Evolutionary conservation across 371 early-diverging fungal species (phyloP).

Genomic region (Mucor sp.): DNA sequence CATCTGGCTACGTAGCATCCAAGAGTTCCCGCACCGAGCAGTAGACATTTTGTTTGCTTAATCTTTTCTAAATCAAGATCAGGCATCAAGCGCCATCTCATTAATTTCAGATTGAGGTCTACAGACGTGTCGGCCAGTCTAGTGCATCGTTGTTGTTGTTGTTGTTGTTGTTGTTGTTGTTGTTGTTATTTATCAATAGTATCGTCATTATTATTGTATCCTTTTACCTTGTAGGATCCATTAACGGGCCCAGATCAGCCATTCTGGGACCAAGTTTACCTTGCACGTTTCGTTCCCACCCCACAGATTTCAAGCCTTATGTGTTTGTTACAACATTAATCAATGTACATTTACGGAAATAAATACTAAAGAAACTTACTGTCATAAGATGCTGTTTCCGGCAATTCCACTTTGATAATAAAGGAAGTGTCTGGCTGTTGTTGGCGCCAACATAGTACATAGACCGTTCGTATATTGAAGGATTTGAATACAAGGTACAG

Average conservation of each 20-base stretch:
- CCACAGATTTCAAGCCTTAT: conserved; percentile 65
- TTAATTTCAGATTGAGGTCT: conserved; percentile 91
- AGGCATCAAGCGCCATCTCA: conserved; percentile 94
- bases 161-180: background rate
- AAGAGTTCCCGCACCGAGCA: conserved; percentile 95
- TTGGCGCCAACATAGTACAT: conserved; percentile 80
- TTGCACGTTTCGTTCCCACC: conserved; percentile 89
- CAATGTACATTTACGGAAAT: conserved; percentile 6
- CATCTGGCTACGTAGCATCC: conserved; percentile 92
- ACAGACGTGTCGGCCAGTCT: conserved; percentile 87
- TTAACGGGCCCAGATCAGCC: conserved; percentile 81
- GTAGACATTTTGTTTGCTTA: conserved; percentile 72
- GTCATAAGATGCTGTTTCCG: conserved; percentile 12
- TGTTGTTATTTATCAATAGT: background rate
- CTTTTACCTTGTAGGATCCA: conserved; percentile 65
- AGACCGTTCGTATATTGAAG: conserved; percentile 47
- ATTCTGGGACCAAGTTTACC: conserved; percentile 84
- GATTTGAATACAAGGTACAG: conserved; percentile 63
- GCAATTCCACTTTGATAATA: conserved; percentile 25
- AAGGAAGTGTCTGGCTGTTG: conserved; percentile 17
- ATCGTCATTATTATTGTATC: background rate
- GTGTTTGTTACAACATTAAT: background rate
- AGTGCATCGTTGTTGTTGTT: background rate
- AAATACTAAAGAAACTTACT: background rate
- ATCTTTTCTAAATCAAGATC: conserved; percentile 82